These are phyloP conservation scores for Leccinellum albellum DNA, from an alignment of 768 basidiomycete genomes.

Conservation along the genomic window DNA sequence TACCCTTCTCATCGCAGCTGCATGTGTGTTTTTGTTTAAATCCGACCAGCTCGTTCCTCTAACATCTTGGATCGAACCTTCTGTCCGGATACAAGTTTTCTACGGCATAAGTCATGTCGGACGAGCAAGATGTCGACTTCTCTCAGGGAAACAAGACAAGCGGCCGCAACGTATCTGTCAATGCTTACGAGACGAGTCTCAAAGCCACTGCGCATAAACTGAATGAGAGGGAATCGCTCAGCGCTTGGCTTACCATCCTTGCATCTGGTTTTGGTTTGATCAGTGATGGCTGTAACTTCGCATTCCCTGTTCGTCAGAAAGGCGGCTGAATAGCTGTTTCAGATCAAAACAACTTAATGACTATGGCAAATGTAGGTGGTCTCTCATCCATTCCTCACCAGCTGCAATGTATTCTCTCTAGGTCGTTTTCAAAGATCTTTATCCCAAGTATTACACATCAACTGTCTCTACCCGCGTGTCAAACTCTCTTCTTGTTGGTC, in stretches of 20 bases:
- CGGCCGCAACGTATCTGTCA: conserved; percentile 18
- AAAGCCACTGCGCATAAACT: conserved; percentile 23
- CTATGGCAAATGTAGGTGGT: conserved; percentile 54
- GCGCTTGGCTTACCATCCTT: conserved; percentile 59
- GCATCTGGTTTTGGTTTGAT: conserved; percentile 65
- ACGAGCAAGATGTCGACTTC: conserved; percentile 13
- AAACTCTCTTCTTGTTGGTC: conserved; percentile 67
- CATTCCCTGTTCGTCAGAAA: neutral
- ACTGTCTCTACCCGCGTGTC: conserved; percentile 63
- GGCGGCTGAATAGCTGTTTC: conserved; percentile 6
- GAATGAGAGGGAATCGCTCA: conserved; percentile 42
- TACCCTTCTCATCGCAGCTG: neutral
- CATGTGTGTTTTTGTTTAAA: conserved; percentile 31
- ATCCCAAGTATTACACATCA: conserved; percentile 60
- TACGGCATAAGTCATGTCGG: conserved; percentile 17
- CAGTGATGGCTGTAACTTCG: conserved; percentile 51
- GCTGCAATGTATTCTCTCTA: conserved; percentile 25
- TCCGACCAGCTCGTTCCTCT: neutral
- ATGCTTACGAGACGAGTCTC: conserved; percentile 21
- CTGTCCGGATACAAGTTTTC: neutral
- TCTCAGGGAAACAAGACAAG: conserved; percentile 7
- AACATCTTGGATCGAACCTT: neutral
- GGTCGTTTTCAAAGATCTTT: conserved; percentile 64
- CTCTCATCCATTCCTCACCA: neutral
- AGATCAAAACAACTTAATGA: conserved; percentile 74